phyloP scores from a whole-genome alignment of 2,329 filamentous ascomycete genomes.

The Colletotrichum acutatum region DNA sequence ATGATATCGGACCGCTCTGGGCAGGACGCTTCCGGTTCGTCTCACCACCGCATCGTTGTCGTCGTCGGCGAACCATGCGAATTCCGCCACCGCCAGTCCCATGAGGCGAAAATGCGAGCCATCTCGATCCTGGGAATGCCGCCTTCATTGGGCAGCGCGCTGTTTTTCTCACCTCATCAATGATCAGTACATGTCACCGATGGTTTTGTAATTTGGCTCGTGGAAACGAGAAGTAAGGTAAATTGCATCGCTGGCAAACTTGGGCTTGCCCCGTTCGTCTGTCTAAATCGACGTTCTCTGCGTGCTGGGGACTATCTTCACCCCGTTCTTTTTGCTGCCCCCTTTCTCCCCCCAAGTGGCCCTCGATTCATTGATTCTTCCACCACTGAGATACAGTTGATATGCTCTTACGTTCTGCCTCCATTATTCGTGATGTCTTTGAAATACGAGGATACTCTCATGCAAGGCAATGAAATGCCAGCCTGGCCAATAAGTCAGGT shows the following conservation, averaged over 20 bases:
- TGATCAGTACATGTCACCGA: not conserved
- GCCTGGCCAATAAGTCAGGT: not conserved
- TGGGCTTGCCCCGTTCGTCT: not conserved
- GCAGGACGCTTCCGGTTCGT: not conserved
- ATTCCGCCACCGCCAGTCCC: conserved; percentile 6
- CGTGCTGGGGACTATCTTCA: not conserved
- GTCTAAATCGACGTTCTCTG: not conserved
- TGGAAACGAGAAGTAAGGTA: not conserved
- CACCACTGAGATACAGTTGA: not conserved
- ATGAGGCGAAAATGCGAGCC: not conserved
- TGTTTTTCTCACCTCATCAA: not conserved
- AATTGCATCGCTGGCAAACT: not conserved
- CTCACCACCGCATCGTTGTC: not conserved
- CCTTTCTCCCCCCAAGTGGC: not conserved
- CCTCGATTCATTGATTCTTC: not conserved
- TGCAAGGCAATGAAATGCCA: not conserved
- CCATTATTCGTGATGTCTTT: not conserved
- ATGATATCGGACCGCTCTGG: conserved; percentile 21
- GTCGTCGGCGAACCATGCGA: not conserved
- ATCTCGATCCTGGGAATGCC: not conserved
- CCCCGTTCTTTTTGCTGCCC: not conserved
- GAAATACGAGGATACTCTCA: not conserved
- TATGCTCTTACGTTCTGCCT: not conserved
- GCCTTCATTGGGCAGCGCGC: not conserved
- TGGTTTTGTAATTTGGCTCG: not conserved